Conservation (phyloP, 2,329 filamentous ascomycete species). For the Curvularia sp. region DNA sequence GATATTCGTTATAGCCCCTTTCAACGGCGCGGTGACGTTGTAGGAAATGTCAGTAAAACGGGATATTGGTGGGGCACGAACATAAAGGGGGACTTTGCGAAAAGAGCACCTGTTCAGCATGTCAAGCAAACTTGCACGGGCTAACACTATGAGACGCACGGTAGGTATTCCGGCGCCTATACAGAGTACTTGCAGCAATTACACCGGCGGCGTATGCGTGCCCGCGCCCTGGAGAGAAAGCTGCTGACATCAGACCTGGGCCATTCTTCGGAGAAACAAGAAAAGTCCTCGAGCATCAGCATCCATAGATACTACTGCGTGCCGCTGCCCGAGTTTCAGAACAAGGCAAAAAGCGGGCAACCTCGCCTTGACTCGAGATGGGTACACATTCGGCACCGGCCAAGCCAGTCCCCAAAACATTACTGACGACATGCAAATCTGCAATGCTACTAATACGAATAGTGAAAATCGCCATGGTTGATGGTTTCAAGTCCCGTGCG, state of each 20-base stretch:
- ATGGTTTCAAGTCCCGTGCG: not conserved
- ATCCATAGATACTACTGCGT: not conserved
- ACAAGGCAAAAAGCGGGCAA: conserved; percentile 3
- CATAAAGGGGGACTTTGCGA: conserved; percentile 13
- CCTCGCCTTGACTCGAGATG: conserved; percentile 2
- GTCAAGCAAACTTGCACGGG: not conserved
- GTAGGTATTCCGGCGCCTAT: too few relatives aligned
- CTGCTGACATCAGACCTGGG: not conserved
- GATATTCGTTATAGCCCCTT: conserved; percentile 29
- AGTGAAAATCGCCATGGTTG: not conserved
- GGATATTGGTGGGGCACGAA: conserved; percentile 19
- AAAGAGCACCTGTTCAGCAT: not conserved
- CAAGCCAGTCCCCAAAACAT: not conserved
- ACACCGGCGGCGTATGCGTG: not conserved
- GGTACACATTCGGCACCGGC: not conserved
- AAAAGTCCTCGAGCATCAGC: not conserved
- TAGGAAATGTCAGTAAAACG: conserved; percentile 19
- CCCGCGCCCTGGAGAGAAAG: not conserved
- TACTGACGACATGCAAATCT: not conserved
- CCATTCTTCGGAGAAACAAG: not conserved
- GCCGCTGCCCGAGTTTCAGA: conserved; percentile 21
- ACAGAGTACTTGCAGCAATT: conserved; percentile 1
- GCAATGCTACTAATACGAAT: not conserved
- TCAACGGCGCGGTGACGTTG: conserved; percentile 28
- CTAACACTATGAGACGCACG: not conserved